These are phyloP conservation scores for Saitoella complicata DNA, from an alignment of 805 yeast species.

Conservation along the genomic window DNA sequence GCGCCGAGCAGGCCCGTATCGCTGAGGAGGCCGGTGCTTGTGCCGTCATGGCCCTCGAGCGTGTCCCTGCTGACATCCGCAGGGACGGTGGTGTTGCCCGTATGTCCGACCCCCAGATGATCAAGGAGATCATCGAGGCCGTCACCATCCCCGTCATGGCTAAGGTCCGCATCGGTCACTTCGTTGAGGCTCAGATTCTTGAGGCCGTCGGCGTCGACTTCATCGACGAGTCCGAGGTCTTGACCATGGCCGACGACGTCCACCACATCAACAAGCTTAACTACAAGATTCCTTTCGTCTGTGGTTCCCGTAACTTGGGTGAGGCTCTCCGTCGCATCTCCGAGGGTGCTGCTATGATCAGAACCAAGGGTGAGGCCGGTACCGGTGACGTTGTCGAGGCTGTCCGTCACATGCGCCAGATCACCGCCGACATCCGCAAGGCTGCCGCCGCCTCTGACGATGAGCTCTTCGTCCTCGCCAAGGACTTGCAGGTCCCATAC, in stretches of 20 bases:
- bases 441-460: constrained; percentile 28
- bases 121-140: constrained; percentile 52
- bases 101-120: constrained; percentile 75
- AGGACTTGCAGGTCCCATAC: constrained; percentile 41
- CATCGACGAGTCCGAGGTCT: constrained; percentile 72
- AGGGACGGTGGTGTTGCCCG: constrained; percentile 69
- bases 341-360: constrained; percentile 78
- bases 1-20: constrained; percentile 58
- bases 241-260: constrained; percentile 63
- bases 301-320: constrained; percentile 70
- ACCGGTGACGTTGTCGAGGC: constrained; percentile 79
- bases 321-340: constrained; percentile 63
- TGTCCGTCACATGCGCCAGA: constrained; percentile 51
- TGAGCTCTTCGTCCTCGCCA: constrained; percentile 36
- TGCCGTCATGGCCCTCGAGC: constrained; percentile 78
- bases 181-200: constrained; percentile 65
- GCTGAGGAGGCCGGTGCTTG: constrained; percentile 79
- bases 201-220: constrained; percentile 60
- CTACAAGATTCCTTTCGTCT: constrained; percentile 62
- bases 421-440: constrained; percentile 38
- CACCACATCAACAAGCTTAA: constrained; percentile 45
- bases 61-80: constrained; percentile 76
- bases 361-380: constrained; percentile 82
- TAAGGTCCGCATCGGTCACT: constrained; percentile 68
- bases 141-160: constrained; percentile 53